Percentiles rank a stretch among this genome's conserved stretches.
These are phyloP conservation scores for Leavenworthia alabamica DNA, from an alignment of 345 rosid species.

Conservation along the genomic window DNA sequence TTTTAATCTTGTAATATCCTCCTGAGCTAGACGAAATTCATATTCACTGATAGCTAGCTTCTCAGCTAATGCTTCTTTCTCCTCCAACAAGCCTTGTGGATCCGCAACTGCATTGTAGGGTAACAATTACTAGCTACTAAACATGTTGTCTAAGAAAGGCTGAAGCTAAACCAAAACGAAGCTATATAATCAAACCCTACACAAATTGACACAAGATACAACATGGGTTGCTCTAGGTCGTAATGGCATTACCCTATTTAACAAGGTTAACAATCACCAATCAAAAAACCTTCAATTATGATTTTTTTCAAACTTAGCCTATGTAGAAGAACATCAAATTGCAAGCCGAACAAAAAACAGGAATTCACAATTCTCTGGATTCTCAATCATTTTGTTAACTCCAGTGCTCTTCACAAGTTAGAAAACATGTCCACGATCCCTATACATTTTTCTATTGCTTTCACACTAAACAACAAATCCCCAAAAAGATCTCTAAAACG, in stretches of 20 bases:
- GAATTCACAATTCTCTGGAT: not conserved
- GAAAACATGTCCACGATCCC: not conserved
- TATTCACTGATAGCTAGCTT: conserved; percentile 78
- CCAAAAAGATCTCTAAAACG: not conserved
- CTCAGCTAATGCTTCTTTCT: conserved; percentile 73
- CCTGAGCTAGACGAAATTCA: conserved; percentile 85
- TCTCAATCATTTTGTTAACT: not conserved
- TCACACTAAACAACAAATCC: not conserved
- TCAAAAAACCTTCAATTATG: not conserved
- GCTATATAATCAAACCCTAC: not conserved
- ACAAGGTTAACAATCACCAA: not conserved
- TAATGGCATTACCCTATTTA: not conserved
- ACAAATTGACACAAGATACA: not conserved
- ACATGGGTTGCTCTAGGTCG: not conserved
- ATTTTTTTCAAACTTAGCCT: not conserved
- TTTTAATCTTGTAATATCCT: conserved; percentile 72
- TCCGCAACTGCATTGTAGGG: conserved; percentile 63
- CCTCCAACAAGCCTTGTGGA: conserved; percentile 86
- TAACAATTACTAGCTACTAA: conserved; percentile 26
- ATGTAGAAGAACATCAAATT: not conserved
- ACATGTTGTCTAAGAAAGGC: conserved; percentile 14
- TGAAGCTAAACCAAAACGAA: conserved; percentile 12
- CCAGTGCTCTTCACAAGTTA: not conserved
- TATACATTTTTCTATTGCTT: not conserved
- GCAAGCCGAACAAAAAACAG: not conserved